phyloP scores from a whole-genome alignment of 352 stramenopile genomes.

The Pythium coloratum region DNA sequence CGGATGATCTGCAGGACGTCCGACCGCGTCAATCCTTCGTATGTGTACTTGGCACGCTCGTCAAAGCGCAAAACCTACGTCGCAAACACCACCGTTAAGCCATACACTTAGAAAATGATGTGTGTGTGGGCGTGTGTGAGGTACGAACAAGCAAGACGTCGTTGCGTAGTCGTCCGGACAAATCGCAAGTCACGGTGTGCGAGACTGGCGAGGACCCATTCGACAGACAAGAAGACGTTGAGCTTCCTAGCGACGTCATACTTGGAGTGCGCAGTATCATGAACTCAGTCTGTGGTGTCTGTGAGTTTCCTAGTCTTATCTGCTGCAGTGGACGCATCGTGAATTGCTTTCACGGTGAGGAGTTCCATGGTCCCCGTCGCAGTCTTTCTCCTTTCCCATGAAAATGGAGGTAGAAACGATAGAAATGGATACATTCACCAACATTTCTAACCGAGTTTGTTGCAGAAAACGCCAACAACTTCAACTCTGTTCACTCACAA shows the following conservation, averaged over 20 bases:
- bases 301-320: neutral
- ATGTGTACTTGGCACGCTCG: conserved; percentile 26
- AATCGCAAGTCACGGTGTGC: neutral
- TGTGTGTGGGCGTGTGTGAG: neutral
- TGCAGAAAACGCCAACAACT: conserved; percentile 1
- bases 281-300: conserved; percentile 9
- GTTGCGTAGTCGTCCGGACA: conserved; percentile 11
- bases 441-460: conserved; percentile 2
- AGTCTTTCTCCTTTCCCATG: neutral
- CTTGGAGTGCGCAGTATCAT: conserved; percentile 24
- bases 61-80: conserved; percentile 34
- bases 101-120: neutral
- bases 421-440: conserved; percentile 5
- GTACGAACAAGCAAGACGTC: conserved; percentile 25
- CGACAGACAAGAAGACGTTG: neutral
- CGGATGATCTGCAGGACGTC: conserved; percentile 40
- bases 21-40: conserved; percentile 29
- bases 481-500: conserved; percentile 1
- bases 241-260: neutral
- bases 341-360: conserved; percentile 15
- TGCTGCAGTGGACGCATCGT: neutral
- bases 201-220: neutral
- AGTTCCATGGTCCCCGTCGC: neutral
- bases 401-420: neutral
- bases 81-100: neutral